Evolutionary conservation across 805 yeast species (phyloP).

Genomic region (Ogataea degrootiae): DNA sequence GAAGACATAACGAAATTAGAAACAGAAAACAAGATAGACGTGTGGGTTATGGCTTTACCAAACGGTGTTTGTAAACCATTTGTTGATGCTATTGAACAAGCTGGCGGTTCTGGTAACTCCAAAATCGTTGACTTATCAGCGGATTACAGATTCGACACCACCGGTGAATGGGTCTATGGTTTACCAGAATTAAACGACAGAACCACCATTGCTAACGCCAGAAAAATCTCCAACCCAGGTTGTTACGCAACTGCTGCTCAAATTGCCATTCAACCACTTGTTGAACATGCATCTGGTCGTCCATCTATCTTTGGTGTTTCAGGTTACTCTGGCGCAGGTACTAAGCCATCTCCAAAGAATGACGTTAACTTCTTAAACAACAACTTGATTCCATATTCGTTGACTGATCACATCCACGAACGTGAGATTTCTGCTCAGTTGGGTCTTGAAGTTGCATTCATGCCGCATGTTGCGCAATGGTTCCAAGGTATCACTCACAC

Average conservation of each 20-base stretch:
- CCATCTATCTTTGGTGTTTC: constrained; percentile 94
- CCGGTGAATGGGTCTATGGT: constrained; percentile 90
- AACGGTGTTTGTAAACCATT: constrained; percentile 93
- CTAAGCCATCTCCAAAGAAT: constrained; percentile 96
- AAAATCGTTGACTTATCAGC: constrained; percentile 93
- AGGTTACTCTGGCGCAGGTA: constrained; percentile 99
- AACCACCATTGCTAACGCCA: constrained; percentile 58
- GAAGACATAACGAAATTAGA: constrained; percentile 84
- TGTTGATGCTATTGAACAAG: constrained; percentile 73
- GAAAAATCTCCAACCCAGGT: constrained; percentile 92
- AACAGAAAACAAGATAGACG: constrained; percentile 72
- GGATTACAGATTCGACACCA: constrained; percentile 88
- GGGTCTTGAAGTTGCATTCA: constrained; percentile 77
- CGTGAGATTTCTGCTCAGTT: constrained; percentile 81
- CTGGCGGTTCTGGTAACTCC: constrained; percentile 49
- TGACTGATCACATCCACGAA: constrained; percentile 97
- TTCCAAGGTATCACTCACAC: constrained; percentile 97
- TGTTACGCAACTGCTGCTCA: constrained; percentile 99
- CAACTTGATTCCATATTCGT: constrained; percentile 89
- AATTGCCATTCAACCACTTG: constrained; percentile 81
- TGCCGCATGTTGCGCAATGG: constrained; percentile 99
- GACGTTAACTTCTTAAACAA: constrained; percentile 69
- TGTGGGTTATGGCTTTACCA: constrained; percentile 99
- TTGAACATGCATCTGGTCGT: constrained; percentile 58
- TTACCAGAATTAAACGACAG: constrained; percentile 87